A percentile compares a stretch with the other conserved stretches of the same genome.
phyloP scores from a whole-genome alignment of 2,329 filamentous ascomycete species.

The Trichoderma hamatum region DNA sequence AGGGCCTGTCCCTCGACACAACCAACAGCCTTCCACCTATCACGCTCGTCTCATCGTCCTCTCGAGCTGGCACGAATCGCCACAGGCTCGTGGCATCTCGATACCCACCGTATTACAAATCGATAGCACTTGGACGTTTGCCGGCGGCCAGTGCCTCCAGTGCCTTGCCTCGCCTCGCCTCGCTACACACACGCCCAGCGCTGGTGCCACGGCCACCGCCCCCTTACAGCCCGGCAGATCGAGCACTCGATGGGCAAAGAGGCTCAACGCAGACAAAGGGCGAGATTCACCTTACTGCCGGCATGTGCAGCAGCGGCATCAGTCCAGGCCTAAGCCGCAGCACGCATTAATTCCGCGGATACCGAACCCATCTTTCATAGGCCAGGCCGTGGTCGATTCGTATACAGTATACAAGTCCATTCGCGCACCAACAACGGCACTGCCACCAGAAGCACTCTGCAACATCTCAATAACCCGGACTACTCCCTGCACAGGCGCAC shows the following conservation, averaged over 20 bases:
- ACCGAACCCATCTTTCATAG: not conserved
- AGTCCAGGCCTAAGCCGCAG: constrained; percentile 1
- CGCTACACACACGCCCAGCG: constrained; percentile 21
- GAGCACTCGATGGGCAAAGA: constrained; percentile 17
- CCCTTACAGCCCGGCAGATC: constrained; percentile 26
- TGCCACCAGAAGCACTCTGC: constrained; percentile 1
- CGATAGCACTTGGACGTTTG: constrained; percentile 15
- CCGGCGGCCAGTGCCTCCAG: not conserved
- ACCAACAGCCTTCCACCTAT: not conserved
- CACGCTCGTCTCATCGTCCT: not conserved
- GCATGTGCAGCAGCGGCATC: constrained; percentile 23
- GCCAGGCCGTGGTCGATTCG: not conserved
- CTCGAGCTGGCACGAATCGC: not conserved
- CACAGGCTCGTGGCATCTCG: constrained; percentile 16
- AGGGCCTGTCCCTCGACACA: not conserved
- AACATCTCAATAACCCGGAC: not conserved
- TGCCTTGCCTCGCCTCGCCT: not conserved
- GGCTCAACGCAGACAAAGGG: constrained; percentile 14
- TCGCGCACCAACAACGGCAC: not conserved
- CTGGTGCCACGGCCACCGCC: constrained; percentile 6
- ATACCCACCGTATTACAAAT: constrained; percentile 26
- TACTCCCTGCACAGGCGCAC: not conserved
- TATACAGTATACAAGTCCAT: not conserved
- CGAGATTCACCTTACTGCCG: constrained; percentile 13
- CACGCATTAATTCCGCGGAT: constrained; percentile 12